These are phyloP conservation scores for Colletotrichum sp. DNA, from an alignment of 2,329 filamentous ascomycete genomes.

Conservation along the genomic window DNA sequence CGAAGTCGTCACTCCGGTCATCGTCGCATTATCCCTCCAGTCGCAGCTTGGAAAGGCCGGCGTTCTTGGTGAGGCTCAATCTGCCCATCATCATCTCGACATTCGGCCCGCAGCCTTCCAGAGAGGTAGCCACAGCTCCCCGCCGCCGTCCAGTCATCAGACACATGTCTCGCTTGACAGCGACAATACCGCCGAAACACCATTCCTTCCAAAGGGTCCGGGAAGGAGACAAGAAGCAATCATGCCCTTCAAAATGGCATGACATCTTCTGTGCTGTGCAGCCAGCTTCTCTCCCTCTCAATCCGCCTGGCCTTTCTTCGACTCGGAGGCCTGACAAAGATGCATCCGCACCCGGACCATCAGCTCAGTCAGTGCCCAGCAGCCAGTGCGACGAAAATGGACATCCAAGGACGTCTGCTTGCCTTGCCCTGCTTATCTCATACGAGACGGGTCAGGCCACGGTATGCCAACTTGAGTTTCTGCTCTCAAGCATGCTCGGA, in stretches of 20 bases:
- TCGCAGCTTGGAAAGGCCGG: not conserved
- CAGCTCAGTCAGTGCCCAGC: not conserved
- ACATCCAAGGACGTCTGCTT: not conserved
- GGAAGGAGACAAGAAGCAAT: not conserved
- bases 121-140: not conserved
- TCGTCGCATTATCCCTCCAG: not conserved
- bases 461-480: not conserved
- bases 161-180: not conserved
- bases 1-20: not conserved
- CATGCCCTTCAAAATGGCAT: not conserved
- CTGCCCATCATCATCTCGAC: slow-evolving; percentile 11
- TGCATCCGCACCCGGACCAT: not conserved
- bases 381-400: not conserved
- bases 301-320: not conserved
- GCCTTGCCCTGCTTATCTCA: not conserved
- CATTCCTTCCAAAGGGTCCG: not conserved
- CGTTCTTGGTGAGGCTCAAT: not conserved
- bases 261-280: not conserved
- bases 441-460: slow-evolving; percentile 1
- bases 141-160: not conserved
- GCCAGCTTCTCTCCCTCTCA: not conserved
- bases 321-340: not conserved
- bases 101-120: slow-evolving; percentile 1
- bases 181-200: not conserved
- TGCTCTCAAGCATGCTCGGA: not conserved